phyloP scores from a whole-genome alignment of 2,329 filamentous ascomycete species.

The Ciborinia camelliae region DNA sequence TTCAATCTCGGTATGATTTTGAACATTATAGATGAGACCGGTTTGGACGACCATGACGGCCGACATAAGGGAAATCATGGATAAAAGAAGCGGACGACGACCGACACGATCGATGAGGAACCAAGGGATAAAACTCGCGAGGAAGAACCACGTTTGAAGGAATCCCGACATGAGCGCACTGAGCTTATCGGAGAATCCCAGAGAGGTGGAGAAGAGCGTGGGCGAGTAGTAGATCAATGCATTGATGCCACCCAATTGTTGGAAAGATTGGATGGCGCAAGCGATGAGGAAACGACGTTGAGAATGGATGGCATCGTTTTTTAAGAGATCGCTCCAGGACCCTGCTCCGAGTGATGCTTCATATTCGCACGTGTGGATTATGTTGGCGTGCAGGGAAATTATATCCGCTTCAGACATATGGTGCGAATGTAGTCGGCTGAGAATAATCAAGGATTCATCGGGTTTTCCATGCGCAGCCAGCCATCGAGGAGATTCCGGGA shows the following conservation, averaged over 20 bases:
- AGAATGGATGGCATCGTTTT: conserved; percentile 40
- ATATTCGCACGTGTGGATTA: conserved; percentile 36
- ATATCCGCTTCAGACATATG: conserved; percentile 30
- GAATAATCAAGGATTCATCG: conserved; percentile 43
- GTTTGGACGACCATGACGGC: conserved; percentile 43
- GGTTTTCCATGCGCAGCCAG: conserved; percentile 42
- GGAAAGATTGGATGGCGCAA: conserved; percentile 48
- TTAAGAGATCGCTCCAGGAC: conserved; percentile 30
- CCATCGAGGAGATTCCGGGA: conserved; percentile 51
- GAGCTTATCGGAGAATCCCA: conserved; percentile 44
- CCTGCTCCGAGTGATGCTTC: conserved; percentile 39
- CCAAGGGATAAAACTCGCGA: conserved; percentile 42
- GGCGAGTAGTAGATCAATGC: conserved; percentile 44
- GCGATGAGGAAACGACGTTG: conserved; percentile 50
- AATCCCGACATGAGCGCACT: conserved; percentile 52
- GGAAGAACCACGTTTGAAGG: conserved; percentile 47
- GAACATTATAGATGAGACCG: conserved; percentile 42
- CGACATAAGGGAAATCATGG: conserved; percentile 43
- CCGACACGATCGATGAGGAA: conserved; percentile 54
- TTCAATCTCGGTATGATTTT: conserved; percentile 38
- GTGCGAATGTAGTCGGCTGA: conserved; percentile 49
- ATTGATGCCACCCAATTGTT: conserved; percentile 47
- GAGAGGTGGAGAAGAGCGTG: conserved; percentile 46
- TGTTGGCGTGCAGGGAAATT: conserved; percentile 34
- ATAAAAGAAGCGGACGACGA: conserved; percentile 65